Evolutionary conservation across 2,329 filamentous ascomycete genomes (phyloP), one percentile per base, ranked within the genome.

Genomic region (Dothistroma septosporum): DNA sequence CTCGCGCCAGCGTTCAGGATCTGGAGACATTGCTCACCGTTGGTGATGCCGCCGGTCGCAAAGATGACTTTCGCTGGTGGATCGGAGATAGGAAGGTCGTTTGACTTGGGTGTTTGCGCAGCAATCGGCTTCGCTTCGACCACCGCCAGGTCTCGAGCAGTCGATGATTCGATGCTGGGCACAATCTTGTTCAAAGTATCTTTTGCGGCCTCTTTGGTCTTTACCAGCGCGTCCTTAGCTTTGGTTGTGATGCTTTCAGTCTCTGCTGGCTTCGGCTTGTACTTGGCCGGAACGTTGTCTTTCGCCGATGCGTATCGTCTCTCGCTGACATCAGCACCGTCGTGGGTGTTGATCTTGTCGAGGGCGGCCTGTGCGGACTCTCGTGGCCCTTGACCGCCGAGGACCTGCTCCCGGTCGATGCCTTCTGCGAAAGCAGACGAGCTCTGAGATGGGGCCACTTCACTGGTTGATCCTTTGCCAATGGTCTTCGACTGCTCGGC

Each of bases 1-100:
- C 88, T 93, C 0, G 94, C 94, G 9, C 94, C 94, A 0, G 92
- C 92, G 67, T 95, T 90, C 53, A 97, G 80, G 7, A 93, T 85
- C 76, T 90, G 82, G 14, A 90, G 78, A 9, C 91, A 95, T 77
- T 97, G 88, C 64, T 88, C 83, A 4, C 94, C 94, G 66, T 88
- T 93, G 1, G 89, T 94, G 71, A 99, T 93, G 19, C 94, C 94
- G 0, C 94, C 94, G 0, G 91, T 94, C 0, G 93, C 93, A 73
- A 97, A 97, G 62, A 99, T 89, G 56, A 92, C 87, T 77, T 96
- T 96, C 53, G 79, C 64, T 21, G 28, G 64, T 52, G 50, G 53
- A 52, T 35, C 28, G 33, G 50, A 53, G 16, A 53, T 35, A 1
- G 50, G 50, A 7, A 53, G 28, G 47, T 28, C 50, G 69, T 53